These are phyloP conservation scores for Yamadazyma pseudoaaseri DNA, from an alignment of 1,139 yeast species.

Conservation along the genomic window DNA sequence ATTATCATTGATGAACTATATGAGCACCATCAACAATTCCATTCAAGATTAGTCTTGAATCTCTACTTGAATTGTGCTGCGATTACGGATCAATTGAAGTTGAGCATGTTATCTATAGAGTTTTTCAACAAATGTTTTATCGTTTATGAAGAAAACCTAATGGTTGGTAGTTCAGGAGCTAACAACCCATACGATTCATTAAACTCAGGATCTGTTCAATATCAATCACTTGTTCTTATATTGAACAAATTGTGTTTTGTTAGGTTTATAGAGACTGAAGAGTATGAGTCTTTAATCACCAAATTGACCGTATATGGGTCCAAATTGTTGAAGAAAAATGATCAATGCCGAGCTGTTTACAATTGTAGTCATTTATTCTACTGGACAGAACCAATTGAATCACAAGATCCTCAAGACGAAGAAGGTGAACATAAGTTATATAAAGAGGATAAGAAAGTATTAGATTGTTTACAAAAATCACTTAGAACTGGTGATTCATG, in stretches of 20 bases:
- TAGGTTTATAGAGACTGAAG: slow-evolving; percentile 57
- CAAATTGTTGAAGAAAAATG: slow-evolving; percentile 84
- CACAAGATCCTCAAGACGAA: slow-evolving; percentile 28
- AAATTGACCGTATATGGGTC: slow-evolving; percentile 88
- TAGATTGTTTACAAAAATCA: slow-evolving; percentile 59
- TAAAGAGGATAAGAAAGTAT: slow-evolving; percentile 42
- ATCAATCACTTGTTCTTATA: slow-evolving; percentile 43
- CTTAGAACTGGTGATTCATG: slow-evolving; percentile 90
- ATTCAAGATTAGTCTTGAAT: slow-evolving; percentile 50
- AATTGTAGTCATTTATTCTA: slow-evolving; percentile 93
- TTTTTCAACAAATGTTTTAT: slow-evolving; percentile 86
- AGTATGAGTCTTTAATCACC: slow-evolving; percentile 78
- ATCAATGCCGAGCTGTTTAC: slow-evolving; percentile 90
- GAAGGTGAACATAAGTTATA: slow-evolving; percentile 15
- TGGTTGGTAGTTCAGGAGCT: slow-evolving; percentile 13
- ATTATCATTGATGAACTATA: slow-evolving; percentile 69
- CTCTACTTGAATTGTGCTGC: slow-evolving; percentile 57
- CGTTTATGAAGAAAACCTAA: slow-evolving; percentile 74
- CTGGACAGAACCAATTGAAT: slow-evolving; percentile 59
- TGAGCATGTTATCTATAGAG: slow-evolving; percentile 68
- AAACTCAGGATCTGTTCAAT: slow-evolving; percentile 38
- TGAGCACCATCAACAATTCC: slow-evolving; percentile 43
- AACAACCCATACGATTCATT: slow-evolving; percentile 38
- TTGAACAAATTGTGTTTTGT: slow-evolving; percentile 63
- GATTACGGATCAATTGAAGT: slow-evolving; percentile 72